phyloP scores from a whole-genome alignment of 257 asterid genomes.

The Forsythia suspensa region DNA sequence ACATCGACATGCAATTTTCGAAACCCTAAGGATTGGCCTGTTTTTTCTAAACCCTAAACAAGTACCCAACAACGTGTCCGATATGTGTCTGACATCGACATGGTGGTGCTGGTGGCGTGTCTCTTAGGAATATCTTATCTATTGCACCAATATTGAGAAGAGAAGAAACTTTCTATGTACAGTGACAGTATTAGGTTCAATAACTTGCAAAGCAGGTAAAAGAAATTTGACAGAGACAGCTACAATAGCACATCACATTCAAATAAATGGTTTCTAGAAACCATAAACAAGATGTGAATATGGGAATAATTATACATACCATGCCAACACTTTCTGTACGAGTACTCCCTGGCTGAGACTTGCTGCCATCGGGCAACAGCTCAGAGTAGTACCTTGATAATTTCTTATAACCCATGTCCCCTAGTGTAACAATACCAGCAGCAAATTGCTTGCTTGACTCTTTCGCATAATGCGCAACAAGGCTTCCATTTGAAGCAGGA shows the following conservation, averaged over 20 bases:
- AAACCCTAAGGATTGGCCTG: too few species aligned
- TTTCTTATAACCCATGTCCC: constrained; percentile 87
- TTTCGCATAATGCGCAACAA: constrained; percentile 91
- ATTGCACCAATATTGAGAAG: background rate
- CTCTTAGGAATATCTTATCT: background rate
- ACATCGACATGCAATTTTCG: too few species aligned
- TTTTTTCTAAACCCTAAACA: too few species aligned
- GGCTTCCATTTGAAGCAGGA: constrained; percentile 69
- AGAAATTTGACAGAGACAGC: background rate
- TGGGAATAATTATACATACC: constrained; percentile 48
- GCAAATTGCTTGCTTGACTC: constrained; percentile 97
- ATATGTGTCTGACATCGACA: too few species aligned
- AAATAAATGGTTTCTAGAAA: background rate
- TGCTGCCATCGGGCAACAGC: constrained; percentile 61
- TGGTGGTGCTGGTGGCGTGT: too few species aligned
- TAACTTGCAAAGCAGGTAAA: background rate
- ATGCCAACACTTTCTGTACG: constrained; percentile 72
- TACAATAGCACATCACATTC: background rate
- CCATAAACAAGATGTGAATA: background rate
- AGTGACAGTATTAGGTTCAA: background rate
- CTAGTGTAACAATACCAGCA: constrained; percentile 82
- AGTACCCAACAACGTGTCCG: too few species aligned
- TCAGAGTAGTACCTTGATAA: constrained; percentile 86
- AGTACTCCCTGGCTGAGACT: constrained; percentile 49
- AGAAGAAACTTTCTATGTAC: background rate